phyloP scores from a whole-genome alignment of 805 yeast genomes.

The Cyberlindnera saturnus region DNA sequence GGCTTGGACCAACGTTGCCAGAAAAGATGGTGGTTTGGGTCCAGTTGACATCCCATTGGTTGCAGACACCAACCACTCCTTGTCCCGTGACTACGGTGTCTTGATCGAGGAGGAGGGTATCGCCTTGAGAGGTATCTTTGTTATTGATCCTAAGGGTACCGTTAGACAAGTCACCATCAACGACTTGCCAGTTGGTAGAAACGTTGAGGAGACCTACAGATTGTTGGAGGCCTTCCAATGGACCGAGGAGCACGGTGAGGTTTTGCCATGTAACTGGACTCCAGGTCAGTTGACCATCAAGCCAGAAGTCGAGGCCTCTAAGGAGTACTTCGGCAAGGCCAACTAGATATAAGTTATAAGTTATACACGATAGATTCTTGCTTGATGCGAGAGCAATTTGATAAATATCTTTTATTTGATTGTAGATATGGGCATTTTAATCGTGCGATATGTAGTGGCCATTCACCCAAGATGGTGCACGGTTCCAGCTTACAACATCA shows the following conservation, averaged over 20 bases:
- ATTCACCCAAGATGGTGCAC: no score
- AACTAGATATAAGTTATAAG: conserved; percentile 24
- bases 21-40: conserved; percentile 98
- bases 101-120: conserved; percentile 93
- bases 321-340: conserved; percentile 69
- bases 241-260: conserved; percentile 99
- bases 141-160: conserved; percentile 92
- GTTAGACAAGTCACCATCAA: conserved; percentile 97
- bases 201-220: conserved; percentile 96
- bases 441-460: no score
- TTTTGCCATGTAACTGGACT: conserved; percentile 99
- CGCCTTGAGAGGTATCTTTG: conserved; percentile 96
- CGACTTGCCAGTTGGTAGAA: conserved; percentile 99
- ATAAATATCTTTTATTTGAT: neutral
- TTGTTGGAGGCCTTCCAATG: conserved; percentile 98
- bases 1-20: conserved; percentile 96
- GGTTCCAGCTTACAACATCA: no score
- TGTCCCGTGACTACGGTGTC: conserved; percentile 96
- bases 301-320: conserved; percentile 72
- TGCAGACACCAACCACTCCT: conserved; percentile 94
- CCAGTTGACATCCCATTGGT: conserved; percentile 89
- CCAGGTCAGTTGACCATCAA: conserved; percentile 91
- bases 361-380: no score
- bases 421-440: no score
- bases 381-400: no score